phyloP scores from a whole-genome alignment of 2,329 filamentous ascomycete genomes.

The Fusarium agapanthi region DNA sequence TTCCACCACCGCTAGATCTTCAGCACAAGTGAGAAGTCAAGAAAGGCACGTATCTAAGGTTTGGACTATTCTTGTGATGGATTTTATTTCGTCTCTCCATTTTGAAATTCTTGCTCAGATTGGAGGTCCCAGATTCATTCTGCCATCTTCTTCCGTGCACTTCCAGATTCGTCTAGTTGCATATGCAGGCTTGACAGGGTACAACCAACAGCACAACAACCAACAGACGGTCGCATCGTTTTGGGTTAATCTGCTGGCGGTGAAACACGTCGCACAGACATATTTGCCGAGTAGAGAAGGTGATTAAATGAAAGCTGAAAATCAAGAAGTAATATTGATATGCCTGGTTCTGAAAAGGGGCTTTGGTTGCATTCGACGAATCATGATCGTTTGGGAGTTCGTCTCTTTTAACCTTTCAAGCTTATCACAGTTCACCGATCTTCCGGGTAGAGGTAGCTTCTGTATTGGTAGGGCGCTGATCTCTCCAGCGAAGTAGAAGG shows the following conservation, averaged over 20 bases:
- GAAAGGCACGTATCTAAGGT: neutral
- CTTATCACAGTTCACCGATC: too few species aligned
- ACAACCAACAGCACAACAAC: neutral
- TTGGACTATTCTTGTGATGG: fast-evolving
- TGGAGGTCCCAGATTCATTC: fast-evolving
- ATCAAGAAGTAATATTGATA: neutral
- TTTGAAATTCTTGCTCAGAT: fast-evolving
- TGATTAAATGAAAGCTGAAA: neutral
- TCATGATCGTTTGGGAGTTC: neutral
- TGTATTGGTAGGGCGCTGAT: fast-evolving
- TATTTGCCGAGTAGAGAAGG: neutral
- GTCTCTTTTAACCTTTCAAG: neutral
- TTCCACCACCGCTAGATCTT: fast-evolving
- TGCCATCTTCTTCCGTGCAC: neutral
- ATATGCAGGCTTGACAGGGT: neutral
- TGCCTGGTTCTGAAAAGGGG: neutral
- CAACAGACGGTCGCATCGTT: neutral
- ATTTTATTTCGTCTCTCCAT: fast-evolving
- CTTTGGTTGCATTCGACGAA: fast-evolving
- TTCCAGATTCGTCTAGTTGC: neutral
- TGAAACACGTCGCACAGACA: neutral
- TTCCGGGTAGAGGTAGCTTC: fast-evolving
- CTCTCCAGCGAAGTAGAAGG: neutral
- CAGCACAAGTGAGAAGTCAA: fast-evolving
- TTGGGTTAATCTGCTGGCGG: fast-evolving